Conservation (phyloP, 352 stramenopile species). For the Pythium plurisporium region DNA sequence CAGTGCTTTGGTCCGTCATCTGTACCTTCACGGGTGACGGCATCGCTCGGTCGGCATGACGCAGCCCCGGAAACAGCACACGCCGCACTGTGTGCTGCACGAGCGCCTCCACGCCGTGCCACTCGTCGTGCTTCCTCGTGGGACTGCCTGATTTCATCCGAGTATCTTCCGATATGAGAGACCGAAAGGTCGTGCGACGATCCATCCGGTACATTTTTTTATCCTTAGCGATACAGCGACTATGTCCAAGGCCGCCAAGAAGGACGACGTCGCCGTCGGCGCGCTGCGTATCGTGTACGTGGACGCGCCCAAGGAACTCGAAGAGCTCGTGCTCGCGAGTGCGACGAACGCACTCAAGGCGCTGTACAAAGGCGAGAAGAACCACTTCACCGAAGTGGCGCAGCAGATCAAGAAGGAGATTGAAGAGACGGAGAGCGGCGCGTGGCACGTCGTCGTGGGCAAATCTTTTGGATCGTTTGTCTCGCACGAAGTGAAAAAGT, state of each 20-base stretch:
- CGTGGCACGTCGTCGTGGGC: conserved; percentile 83
- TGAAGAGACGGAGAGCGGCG: conserved; percentile 57
- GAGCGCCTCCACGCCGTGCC: conserved; percentile 34
- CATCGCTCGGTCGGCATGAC: not conserved
- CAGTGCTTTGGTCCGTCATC: too few species aligned
- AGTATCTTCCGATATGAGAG: not conserved
- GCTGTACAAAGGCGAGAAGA: conserved; percentile 84
- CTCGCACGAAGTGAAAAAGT: conserved; percentile 84
- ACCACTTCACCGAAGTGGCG: conserved; percentile 74
- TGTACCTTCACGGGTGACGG: not conserved
- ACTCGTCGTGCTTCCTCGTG: not conserved
- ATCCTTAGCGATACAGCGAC: not conserved
- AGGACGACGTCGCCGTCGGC: conserved; percentile 70
- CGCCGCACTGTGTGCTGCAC: conserved; percentile 36
- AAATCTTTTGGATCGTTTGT: conserved; percentile 86
- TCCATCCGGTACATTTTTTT: too few species aligned
- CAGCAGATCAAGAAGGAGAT: conserved; percentile 79
- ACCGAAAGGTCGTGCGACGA: too few species aligned
- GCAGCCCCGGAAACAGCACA: conserved; percentile 32
- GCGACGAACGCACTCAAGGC: conserved; percentile 77
- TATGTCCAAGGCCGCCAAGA: conserved; percentile 80
- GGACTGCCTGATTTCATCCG: too few species aligned
- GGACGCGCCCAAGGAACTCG: conserved; percentile 60
- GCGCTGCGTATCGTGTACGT: conserved; percentile 65
- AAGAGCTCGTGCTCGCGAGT: conserved; percentile 65